Evolutionary conservation across 2,329 filamentous ascomycete genomes (phyloP).

Genomic region (Penicillium fuscoglaucum): DNA sequence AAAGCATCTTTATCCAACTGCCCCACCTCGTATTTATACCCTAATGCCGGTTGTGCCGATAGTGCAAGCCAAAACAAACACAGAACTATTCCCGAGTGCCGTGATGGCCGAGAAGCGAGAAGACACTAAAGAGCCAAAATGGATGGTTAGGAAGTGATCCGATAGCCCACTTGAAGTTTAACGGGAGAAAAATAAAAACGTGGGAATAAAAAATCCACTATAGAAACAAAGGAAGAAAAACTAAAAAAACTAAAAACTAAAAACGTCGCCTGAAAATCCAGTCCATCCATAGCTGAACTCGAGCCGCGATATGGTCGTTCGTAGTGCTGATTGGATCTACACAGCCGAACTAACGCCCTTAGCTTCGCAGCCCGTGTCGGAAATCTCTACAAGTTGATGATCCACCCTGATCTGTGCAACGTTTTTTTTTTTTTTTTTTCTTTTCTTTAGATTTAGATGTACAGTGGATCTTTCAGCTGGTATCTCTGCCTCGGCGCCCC

Average conservation of each 20-base stretch:
- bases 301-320: constrained; percentile 19
- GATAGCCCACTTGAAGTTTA: neutral
- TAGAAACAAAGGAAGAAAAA: neutral
- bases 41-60: neutral
- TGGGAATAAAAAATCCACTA: neutral
- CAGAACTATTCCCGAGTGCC: neutral
- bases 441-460: neutral
- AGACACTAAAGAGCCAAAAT: neutral
- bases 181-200: neutral
- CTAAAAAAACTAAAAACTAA: neutral
- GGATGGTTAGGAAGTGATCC: neutral
- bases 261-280: constrained; percentile 10
- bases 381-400: neutral
- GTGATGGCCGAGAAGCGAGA: neutral
- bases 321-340: constrained; percentile 20
- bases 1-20: neutral
- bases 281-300: constrained; percentile 21
- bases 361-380: constrained; percentile 12
- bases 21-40: neutral
- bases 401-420: constrained; percentile 7
- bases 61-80: neutral
- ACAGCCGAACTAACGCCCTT: constrained; percentile 19
- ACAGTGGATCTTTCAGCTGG: constrained; percentile 22
- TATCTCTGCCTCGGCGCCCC: constrained; percentile 24
- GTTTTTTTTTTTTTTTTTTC: neutral